phyloP scores from a whole-genome alignment of 2,329 filamentous ascomycete species.

The Zymoseptoria pseudotritici region DNA sequence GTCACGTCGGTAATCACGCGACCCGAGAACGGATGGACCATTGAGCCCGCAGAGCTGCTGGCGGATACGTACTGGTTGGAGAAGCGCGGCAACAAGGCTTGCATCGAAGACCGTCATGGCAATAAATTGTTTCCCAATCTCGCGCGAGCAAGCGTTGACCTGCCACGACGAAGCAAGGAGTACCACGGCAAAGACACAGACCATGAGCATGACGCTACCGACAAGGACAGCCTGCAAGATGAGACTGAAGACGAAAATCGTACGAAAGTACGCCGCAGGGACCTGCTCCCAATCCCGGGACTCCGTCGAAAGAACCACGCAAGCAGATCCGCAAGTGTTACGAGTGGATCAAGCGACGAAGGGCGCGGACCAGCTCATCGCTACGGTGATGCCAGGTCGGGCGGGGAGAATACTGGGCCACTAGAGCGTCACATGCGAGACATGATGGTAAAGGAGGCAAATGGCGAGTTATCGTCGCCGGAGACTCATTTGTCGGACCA shows the following conservation, averaged over 20 bases:
- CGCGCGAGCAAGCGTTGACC: conserved; percentile 16
- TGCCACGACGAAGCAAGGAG: conserved; percentile 19
- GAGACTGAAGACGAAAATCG: conserved; percentile 13
- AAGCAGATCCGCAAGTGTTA: conserved; percentile 20
- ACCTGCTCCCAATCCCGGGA: conserved; percentile 16
- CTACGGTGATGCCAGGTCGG: conserved; percentile 34
- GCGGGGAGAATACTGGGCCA: conserved; percentile 40
- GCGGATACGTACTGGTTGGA: conserved; percentile 91
- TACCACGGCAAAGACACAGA: background rate
- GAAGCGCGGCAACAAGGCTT: conserved; percentile 66
- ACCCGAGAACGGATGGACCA: conserved; percentile 75
- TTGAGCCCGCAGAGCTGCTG: conserved; percentile 75
- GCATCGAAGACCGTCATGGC: conserved; percentile 75
- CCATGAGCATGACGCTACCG: conserved; percentile 5
- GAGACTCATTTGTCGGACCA: conserved; percentile 36
- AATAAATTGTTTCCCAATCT: conserved; percentile 57
- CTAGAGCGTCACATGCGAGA: conserved; percentile 39
- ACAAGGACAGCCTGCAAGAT: conserved; percentile 7
- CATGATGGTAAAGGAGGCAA: conserved; percentile 38
- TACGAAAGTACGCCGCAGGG: conserved; percentile 2
- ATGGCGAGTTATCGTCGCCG: conserved; percentile 30
- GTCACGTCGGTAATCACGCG: conserved; percentile 55
- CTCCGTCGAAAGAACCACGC: conserved; percentile 18
- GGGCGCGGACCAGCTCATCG: conserved; percentile 37
- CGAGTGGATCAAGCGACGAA: conserved; percentile 24